Evolutionary conservation across 345 rosid species (phyloP).

Genomic region (Citrus hindsii): DNA sequence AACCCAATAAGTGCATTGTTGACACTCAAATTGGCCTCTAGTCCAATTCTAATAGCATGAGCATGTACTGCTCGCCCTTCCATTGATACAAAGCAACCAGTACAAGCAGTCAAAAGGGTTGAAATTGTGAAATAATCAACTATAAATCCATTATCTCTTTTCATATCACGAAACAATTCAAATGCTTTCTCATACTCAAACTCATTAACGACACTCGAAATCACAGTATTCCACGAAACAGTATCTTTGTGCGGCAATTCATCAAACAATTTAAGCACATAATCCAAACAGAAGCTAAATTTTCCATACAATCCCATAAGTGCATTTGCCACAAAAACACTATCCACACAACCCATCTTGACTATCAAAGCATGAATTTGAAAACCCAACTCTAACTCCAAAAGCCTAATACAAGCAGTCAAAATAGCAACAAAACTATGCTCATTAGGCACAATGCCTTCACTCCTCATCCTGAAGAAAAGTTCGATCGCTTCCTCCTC

Average conservation of each 20-base stretch:
- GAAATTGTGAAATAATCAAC: constrained; percentile 62
- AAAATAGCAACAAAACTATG: constrained; percentile 51
- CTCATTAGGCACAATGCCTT: constrained; percentile 48
- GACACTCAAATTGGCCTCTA: constrained; percentile 54
- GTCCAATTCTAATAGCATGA: constrained; percentile 51
- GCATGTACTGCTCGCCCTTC: constrained; percentile 70
- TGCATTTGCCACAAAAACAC: constrained; percentile 56
- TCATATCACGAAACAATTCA: constrained; percentile 42
- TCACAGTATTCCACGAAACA: constrained; percentile 68
- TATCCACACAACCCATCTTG: constrained; percentile 37
- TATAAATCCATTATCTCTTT: constrained; percentile 24
- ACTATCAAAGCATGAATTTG: constrained; percentile 50
- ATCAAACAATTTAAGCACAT: constrained; percentile 54
- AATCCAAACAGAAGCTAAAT: constrained; percentile 24
- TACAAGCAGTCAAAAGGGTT: constrained; percentile 57
- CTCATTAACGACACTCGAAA: constrained; percentile 57
- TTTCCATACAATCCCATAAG: constrained; percentile 64
- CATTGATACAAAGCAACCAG: constrained; percentile 30
- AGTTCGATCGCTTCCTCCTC: constrained; percentile 48
- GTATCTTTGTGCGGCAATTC: constrained; percentile 64
- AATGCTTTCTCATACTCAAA: constrained; percentile 38
- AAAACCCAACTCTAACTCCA: constrained; percentile 41
- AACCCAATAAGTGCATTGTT: constrained; percentile 65
- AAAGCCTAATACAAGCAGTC: constrained; percentile 45
- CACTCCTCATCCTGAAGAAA: constrained; percentile 55